These are phyloP conservation scores for Alternaria novae-zelandiae DNA, from an alignment of 2,329 filamentous ascomycete species.

Conservation along the genomic window DNA sequence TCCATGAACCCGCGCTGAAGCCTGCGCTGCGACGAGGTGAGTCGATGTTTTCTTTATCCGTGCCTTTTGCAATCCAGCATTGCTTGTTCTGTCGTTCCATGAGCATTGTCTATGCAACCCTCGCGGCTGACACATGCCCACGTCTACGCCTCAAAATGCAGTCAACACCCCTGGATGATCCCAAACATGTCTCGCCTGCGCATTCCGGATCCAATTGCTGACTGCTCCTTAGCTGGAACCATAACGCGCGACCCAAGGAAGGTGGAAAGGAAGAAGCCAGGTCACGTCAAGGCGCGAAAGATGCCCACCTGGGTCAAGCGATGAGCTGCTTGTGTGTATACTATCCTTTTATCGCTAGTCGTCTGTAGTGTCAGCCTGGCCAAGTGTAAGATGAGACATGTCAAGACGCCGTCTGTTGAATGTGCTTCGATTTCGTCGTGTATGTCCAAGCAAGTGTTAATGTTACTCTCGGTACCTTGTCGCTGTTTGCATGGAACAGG, in stretches of 20 bases:
- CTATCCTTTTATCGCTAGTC: slow-evolving; percentile 21
- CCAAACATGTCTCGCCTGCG: slow-evolving; percentile 14
- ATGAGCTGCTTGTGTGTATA: slow-evolving; percentile 48
- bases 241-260: slow-evolving; percentile 88
- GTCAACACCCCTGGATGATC: slow-evolving; percentile 10
- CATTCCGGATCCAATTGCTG: slow-evolving; percentile 45
- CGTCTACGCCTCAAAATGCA: slow-evolving; percentile 7
- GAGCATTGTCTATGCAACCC: neutral
- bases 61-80: neutral
- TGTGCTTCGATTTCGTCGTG: neutral
- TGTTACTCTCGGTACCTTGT: neutral
- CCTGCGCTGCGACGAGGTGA: slow-evolving; percentile 85
- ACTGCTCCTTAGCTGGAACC: slow-evolving; percentile 75
- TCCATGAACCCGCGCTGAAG: slow-evolving; percentile 93
- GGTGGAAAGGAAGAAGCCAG: slow-evolving; percentile 98
- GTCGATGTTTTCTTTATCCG: slow-evolving; percentile 44
- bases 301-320: slow-evolving; percentile 97
- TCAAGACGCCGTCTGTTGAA: neutral
- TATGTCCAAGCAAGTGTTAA: neutral
- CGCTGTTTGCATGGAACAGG: neutral
- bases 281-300: slow-evolving; percentile 95
- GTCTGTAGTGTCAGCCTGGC: slow-evolving; percentile 20
- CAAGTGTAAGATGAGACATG: slow-evolving; percentile 14
- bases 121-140: slow-evolving; percentile 4
- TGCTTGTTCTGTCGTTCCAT: slow-evolving; percentile 1